These are phyloP conservation scores for Epipyxis sp. DNA, from an alignment of 108 stramenopile species.

Conservation along the genomic window DNA sequence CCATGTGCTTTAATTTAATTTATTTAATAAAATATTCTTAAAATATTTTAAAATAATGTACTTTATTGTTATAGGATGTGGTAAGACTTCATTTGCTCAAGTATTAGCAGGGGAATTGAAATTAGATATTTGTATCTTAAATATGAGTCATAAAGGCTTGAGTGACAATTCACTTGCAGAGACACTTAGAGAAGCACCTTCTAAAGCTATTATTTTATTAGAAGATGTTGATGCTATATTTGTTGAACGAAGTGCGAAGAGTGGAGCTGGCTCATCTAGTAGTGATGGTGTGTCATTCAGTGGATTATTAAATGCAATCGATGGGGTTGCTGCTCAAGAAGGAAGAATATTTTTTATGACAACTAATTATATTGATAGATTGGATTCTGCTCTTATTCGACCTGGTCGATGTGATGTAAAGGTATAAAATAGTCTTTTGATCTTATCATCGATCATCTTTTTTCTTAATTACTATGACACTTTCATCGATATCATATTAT, in stretches of 20 bases:
- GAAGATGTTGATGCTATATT: neutral
- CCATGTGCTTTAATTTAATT: too few species aligned
- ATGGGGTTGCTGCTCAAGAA: neutral
- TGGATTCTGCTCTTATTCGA: slow-evolving; percentile 17
- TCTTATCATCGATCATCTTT: too few species aligned
- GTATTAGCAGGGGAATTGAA: slow-evolving; percentile 29
- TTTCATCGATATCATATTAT: too few species aligned
- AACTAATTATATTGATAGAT: slow-evolving; percentile 15
- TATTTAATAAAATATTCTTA: too few species aligned
- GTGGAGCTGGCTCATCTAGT: neutral
- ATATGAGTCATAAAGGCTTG: slow-evolving; percentile 14
- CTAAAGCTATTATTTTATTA: neutral
- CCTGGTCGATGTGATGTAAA: slow-evolving; percentile 22
- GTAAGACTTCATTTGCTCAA: slow-evolving; percentile 17
- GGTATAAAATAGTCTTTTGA: too few species aligned
- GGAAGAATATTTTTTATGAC: slow-evolving; percentile 13
- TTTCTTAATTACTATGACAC: too few species aligned
- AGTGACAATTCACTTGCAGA: slow-evolving; percentile 30
- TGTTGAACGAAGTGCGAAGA: neutral
- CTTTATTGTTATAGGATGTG: too few species aligned
- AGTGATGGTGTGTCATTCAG: slow-evolving; percentile 2
- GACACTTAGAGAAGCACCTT: slow-evolving; percentile 22
- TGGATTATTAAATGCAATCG: neutral
- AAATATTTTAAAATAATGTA: too few species aligned
- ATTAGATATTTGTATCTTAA: slow-evolving; percentile 37